These are phyloP conservation scores for Suillus spraguei DNA, from an alignment of 768 basidiomycete species.

Conservation along the genomic window DNA sequence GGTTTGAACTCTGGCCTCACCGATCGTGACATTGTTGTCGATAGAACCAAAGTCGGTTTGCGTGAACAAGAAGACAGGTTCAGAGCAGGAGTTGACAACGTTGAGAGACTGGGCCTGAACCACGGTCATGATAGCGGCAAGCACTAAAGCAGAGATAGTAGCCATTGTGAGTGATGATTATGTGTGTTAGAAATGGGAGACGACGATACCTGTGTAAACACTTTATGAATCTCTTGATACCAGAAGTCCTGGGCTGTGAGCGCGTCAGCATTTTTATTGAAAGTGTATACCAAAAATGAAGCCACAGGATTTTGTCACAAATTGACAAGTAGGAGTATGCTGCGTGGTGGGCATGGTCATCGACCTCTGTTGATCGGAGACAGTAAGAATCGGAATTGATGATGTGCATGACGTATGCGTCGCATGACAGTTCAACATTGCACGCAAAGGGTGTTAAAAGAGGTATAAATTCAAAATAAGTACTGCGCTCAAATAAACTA, in stretches of 20 bases:
- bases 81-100: constrained; percentile 27
- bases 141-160: constrained; percentile 21
- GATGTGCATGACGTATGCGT: neutral
- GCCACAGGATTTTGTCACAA: neutral
- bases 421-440: neutral
- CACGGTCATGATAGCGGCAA: constrained; percentile 22
- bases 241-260: neutral
- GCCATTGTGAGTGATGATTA: constrained; percentile 19
- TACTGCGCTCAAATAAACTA: neutral
- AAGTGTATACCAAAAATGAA: neutral
- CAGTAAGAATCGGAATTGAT: neutral
- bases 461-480: neutral
- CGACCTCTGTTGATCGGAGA: neutral
- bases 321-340: neutral
- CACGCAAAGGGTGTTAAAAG: neutral
- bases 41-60: constrained; percentile 32
- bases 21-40: constrained; percentile 28
- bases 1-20: constrained; percentile 25
- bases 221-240: neutral
- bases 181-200: neutral
- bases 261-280: neutral
- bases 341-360: neutral
- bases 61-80: constrained; percentile 33
- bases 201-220: neutral
- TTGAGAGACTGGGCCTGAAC: constrained; percentile 32